These are phyloP conservation scores for Geotrichum citri-aurantii DNA, from an alignment of 1,139 yeast genomes.

Conservation along the genomic window DNA sequence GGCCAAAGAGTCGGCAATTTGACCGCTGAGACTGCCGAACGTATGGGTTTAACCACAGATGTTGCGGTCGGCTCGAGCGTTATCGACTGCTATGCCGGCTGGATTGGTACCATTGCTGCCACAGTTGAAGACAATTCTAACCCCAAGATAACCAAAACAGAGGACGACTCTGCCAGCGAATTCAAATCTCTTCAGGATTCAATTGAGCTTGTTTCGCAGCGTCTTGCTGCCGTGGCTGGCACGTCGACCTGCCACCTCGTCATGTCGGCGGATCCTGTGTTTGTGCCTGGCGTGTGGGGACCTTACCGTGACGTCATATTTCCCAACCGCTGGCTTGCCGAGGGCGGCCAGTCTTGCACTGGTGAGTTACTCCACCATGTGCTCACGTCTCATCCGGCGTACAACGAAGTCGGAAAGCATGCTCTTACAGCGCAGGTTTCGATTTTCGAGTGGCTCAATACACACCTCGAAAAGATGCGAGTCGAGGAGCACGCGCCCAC, in stretches of 20 bases:
- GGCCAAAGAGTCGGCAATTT: slow-evolving; percentile 83
- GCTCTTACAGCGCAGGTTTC: slow-evolving; percentile 55
- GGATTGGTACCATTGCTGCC: slow-evolving; percentile 98
- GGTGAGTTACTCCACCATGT: slow-evolving; percentile 92
- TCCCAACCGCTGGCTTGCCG: slow-evolving; percentile 91
- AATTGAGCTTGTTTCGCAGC: slow-evolving; percentile 54
- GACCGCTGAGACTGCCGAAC: slow-evolving; percentile 62
- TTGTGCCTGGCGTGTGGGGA: slow-evolving; percentile 98
- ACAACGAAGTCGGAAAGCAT: slow-evolving; percentile 46
- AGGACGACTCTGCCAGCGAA: slow-evolving; percentile 23
- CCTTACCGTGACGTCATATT: slow-evolving; percentile 92
- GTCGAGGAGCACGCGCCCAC: slow-evolving; percentile 54
- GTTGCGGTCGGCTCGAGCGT: slow-evolving; percentile 93
- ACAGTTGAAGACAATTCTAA: slow-evolving; percentile 42
- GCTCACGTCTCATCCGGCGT: slow-evolving; percentile 85
- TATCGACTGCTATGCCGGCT: slow-evolving; percentile 96
- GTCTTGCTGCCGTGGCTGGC: slow-evolving; percentile 97
- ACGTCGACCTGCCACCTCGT: slow-evolving; percentile 96
- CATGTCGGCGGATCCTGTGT: slow-evolving; percentile 75
- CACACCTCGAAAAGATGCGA: slow-evolving; percentile 63
- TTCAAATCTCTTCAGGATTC: slow-evolving; percentile 20
- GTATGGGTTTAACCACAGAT: slow-evolving; percentile 70
- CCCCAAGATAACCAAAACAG: slow-evolving; percentile 39
- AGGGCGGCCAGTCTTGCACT: slow-evolving; percentile 97
- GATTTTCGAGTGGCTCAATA: slow-evolving; percentile 75